These are phyloP conservation scores for Helotiales sp. DNA, from an alignment of 2,329 filamentous ascomycete species.

Conservation along the genomic window DNA sequence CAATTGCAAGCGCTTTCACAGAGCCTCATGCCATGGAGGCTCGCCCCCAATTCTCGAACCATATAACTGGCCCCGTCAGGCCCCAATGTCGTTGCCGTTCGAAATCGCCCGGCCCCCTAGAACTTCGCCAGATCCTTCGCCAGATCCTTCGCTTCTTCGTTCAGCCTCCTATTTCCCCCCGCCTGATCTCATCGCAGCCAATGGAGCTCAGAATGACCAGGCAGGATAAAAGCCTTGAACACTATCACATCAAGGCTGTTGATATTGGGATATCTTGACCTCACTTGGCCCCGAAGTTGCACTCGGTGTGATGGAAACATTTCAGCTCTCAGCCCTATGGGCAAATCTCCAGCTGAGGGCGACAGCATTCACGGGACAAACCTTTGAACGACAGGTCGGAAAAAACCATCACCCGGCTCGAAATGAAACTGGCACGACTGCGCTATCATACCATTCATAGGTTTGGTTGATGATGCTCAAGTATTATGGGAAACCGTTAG, in stretches of 20 bases:
- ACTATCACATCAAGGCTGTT: background rate
- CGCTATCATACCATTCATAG: too few species aligned
- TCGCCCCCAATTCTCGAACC: background rate
- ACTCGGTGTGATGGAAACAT: background rate
- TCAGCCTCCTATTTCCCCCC: background rate
- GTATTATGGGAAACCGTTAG: too few species aligned
- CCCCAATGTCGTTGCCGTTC: background rate
- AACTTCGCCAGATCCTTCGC: background rate
- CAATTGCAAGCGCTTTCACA: background rate
- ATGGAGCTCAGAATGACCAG: background rate
- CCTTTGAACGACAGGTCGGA: too few species aligned
- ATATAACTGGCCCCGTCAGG: background rate
- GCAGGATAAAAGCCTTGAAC: background rate
- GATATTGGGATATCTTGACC: too few species aligned
- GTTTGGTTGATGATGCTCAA: too few species aligned
- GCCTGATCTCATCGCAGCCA: background rate
- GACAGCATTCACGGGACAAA: too few species aligned
- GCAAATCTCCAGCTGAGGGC: too few species aligned
- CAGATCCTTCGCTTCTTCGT: background rate
- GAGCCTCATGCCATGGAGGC: background rate
- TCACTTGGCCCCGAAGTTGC: background rate
- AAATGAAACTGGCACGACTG: too few species aligned
- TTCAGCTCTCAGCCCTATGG: too few species aligned
- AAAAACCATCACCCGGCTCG: too few species aligned
- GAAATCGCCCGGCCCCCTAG: too few species aligned